Conservation (phyloP, 139 green algal species). For the Desmodesmus armatus region DNA sequence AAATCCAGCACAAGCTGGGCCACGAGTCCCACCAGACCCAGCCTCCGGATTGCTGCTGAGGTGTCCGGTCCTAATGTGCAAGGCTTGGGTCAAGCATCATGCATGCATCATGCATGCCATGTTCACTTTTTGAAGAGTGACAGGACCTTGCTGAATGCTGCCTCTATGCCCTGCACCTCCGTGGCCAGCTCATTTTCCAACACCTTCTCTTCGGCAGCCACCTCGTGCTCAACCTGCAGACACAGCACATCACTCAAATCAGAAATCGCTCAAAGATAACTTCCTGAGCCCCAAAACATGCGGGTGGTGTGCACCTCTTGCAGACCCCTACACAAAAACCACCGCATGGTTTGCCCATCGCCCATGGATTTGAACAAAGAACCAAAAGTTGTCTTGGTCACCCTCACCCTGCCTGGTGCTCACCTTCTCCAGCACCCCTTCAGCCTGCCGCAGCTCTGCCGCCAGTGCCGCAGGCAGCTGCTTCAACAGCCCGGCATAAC, state of each 20-base stretch:
- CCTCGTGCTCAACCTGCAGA: conserved; percentile 20
- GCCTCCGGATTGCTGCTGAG: too few relatives aligned
- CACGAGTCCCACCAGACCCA: too few relatives aligned
- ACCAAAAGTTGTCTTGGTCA: neutral
- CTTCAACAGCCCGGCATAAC: conserved; percentile 40
- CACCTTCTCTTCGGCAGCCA: neutral
- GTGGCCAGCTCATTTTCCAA: neutral
- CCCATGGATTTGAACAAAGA: neutral
- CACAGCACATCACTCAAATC: neutral
- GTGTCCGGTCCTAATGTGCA: too few relatives aligned
- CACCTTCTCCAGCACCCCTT: conserved; percentile 16
- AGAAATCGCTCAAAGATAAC: too few relatives aligned
- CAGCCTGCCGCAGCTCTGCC: neutral
- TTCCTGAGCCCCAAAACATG: neutral
- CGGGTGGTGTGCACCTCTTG: neutral
- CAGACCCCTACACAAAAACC: neutral
- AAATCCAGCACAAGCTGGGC: too few relatives aligned
- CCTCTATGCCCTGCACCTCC: neutral
- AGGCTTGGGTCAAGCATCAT: too few relatives aligned
- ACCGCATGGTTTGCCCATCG: neutral
- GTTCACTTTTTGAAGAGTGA: neutral
- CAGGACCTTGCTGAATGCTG: neutral
- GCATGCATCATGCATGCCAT: too few relatives aligned
- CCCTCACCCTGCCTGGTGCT: neutral
- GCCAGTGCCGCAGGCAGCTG: conserved; percentile 20